phyloP scores from a whole-genome alignment of 768 basidiomycete genomes.

The Kwoniella shandongensis region DNA sequence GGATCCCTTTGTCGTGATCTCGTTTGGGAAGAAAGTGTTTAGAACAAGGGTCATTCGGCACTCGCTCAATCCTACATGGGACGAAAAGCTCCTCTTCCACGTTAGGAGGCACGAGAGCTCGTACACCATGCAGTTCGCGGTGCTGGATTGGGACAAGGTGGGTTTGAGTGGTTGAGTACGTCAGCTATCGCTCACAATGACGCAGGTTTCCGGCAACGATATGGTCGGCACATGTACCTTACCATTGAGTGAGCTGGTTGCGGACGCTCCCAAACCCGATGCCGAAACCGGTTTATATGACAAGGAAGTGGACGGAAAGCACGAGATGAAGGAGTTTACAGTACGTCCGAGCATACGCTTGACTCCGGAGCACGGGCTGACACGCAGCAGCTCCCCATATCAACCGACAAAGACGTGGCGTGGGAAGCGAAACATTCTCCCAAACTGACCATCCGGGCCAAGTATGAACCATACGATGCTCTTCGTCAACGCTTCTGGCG shows the following conservation, averaged over 20 bases:
- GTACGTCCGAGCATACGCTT: slow-evolving; percentile 28
- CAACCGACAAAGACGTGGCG: slow-evolving; percentile 62
- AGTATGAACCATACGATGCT: slow-evolving; percentile 91
- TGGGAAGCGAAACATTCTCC: slow-evolving; percentile 78
- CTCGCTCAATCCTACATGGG: slow-evolving; percentile 77
- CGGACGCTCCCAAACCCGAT: slow-evolving; percentile 66
- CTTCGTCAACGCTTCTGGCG: slow-evolving; percentile 88
- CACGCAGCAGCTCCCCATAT: slow-evolving; percentile 59
- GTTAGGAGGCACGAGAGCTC: slow-evolving; percentile 80
- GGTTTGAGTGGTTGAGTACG: slow-evolving; percentile 4
- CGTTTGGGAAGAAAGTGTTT: slow-evolving; percentile 96
- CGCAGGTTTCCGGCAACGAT: slow-evolving; percentile 64
- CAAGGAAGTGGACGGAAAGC: slow-evolving; percentile 60
- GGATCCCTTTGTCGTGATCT: slow-evolving; percentile 95
- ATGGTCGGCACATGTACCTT: slow-evolving; percentile 77
- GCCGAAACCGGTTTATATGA: slow-evolving; percentile 60
- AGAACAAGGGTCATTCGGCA: slow-evolving; percentile 61
- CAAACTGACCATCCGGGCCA: slow-evolving; percentile 62
- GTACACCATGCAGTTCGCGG: slow-evolving; percentile 74
- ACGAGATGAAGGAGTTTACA: slow-evolving; percentile 70
- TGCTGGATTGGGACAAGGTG: slow-evolving; percentile 95
- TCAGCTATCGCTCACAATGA: background rate
- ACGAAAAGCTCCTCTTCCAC: slow-evolving; percentile 93
- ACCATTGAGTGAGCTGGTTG: slow-evolving; percentile 69
- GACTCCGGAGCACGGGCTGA: background rate